These are phyloP conservation scores for Pichia scutulata DNA, from an alignment of 805 yeast genomes.

Conservation along the genomic window DNA sequence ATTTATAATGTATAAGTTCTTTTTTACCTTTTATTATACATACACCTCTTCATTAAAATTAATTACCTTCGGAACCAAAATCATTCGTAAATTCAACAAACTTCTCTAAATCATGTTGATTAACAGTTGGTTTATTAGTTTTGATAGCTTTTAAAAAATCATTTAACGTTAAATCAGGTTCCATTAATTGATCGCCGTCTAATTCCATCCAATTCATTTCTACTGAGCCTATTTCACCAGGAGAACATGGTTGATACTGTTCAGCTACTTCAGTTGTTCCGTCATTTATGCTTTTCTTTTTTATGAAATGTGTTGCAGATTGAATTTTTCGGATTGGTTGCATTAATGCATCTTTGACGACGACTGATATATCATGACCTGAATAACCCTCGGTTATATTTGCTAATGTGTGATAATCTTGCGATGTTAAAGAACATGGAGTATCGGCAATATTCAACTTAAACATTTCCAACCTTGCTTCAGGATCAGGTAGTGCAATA, in stretches of 20 bases:
- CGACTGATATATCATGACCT: constrained; percentile 95
- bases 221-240: constrained; percentile 81
- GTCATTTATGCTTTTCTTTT: constrained; percentile 37
- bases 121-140: constrained; percentile 91
- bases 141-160: constrained; percentile 92
- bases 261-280: constrained; percentile 27
- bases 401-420: constrained; percentile 72
- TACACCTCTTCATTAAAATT: neutral
- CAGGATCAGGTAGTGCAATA: constrained; percentile 90
- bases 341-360: constrained; percentile 95
- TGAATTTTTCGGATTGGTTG: constrained; percentile 95
- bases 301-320: constrained; percentile 89
- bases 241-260: constrained; percentile 87
- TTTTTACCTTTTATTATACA: neutral
- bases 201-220: constrained; percentile 95
- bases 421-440: constrained; percentile 67
- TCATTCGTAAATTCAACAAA: constrained; percentile 88
- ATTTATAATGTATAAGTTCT: neutral
- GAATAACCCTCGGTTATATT: constrained; percentile 96
- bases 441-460: constrained; percentile 87
- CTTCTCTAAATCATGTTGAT: constrained; percentile 68
- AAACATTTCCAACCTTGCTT: constrained; percentile 89
- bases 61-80: constrained; percentile 94
- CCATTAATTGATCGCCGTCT: constrained; percentile 79
- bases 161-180: constrained; percentile 82